Percentiles rank a stretch among this genome's conserved stretches.
Conservation (phyloP, 768 basidiomycete species). For the Leucogyrophana mollusca region DNA sequence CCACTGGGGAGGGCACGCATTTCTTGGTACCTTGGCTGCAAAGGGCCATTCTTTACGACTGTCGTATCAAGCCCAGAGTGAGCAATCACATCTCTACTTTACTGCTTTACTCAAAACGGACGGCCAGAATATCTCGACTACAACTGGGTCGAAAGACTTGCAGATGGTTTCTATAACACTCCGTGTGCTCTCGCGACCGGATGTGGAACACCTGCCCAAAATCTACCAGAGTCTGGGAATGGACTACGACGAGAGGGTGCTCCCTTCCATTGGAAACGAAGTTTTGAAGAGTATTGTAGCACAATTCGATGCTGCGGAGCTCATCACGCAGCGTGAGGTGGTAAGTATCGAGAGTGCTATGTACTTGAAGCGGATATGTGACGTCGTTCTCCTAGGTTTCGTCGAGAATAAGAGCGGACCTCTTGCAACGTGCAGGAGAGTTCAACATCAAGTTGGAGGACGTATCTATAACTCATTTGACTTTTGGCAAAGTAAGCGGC, state of each 20-base stretch:
- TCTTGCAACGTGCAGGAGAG: conserved; percentile 91
- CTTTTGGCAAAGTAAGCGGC: conserved; percentile 76
- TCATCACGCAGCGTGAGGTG: conserved; percentile 97
- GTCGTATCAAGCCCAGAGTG: conserved; percentile 94
- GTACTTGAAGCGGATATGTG: background rate
- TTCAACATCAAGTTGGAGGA: conserved; percentile 96
- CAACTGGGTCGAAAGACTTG: conserved; percentile 96
- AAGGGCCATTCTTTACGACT: conserved; percentile 95
- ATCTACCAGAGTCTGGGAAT: conserved; percentile 94
- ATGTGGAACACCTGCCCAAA: conserved; percentile 80
- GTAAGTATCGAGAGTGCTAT: conserved; percentile 45
- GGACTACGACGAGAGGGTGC: conserved; percentile 97
- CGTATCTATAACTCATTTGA: conserved; percentile 92
- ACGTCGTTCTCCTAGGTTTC: conserved; percentile 58
- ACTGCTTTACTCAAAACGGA: conserved; percentile 4
- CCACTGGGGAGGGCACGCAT: conserved; percentile 92
- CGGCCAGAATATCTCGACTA: conserved; percentile 92
- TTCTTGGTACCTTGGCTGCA: conserved; percentile 96
- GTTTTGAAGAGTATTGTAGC: conserved; percentile 98
- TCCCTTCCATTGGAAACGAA: conserved; percentile 97
- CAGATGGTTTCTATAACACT: conserved; percentile 98
- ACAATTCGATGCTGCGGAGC: conserved; percentile 95
- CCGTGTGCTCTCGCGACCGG: conserved; percentile 92
- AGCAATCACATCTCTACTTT: conserved; percentile 18
- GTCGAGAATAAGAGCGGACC: conserved; percentile 87